Base-by-base conservation (phyloP, 768 basidiomycete genomes). In the Suillus subalutaceus region DNA sequence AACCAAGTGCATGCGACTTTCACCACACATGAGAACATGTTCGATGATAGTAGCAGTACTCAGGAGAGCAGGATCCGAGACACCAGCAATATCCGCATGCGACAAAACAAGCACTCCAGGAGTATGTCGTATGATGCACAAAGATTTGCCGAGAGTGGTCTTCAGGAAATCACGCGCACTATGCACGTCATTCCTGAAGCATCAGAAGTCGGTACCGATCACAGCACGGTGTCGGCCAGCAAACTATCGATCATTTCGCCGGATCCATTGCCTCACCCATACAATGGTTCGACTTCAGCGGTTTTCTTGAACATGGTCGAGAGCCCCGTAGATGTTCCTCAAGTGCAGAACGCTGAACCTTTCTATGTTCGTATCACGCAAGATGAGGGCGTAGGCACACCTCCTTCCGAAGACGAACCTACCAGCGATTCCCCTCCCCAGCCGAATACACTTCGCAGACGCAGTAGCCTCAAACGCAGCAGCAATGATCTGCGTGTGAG, bases 401-500 rank as follows among this genome's bases (percentile, higher is more conserved):
- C 76, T 35, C 71, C 72, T 0, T 77, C 80, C 64, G 69, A 78
- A 71, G 69, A 81, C 63, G 72, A 81, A 67, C 69, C 74, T 57
- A 74, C 65, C 58, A 68, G 55, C 2, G 78, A 77, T 58, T 77
- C 73, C 56, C 57, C 70, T 30, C 67, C 74, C 37, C 78, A 72
- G 40, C 76, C 75, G 6, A 78, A 76, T 18, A 68, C 82, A 13
- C 78, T 80, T 44, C 86, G 82, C 63, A 79, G 85, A 67, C 81
- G 88, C 65, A 91, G 90, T 69, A 90, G 87, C 70, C 83, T 91
- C 68, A 90, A 86, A 75, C 85, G 88, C 64, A 79, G 78, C 26
- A 84, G 83, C 69, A 80, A 77, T 66, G 80, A 79, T 60, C 79
- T 82, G 72, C 74, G 78, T 63, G 77, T 84, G 66, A 86, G 84